Evolutionary conservation across 1,284 basidiomycete genomes (phyloP).

Genomic region (Xerocomus amazonicus): DNA sequence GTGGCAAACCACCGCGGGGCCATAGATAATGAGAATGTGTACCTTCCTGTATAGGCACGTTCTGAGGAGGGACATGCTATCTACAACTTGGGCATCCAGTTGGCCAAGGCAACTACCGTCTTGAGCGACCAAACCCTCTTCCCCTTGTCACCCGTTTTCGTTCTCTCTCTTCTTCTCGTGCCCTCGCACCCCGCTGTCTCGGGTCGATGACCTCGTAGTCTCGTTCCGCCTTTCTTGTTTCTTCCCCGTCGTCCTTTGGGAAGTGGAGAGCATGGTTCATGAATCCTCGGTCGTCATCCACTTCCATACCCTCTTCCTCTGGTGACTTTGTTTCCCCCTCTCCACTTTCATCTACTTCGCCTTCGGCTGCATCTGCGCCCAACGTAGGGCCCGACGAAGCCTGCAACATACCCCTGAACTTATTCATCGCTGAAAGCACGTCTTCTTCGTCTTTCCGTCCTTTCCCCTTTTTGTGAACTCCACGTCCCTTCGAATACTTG

Average conservation of each 20-base stretch:
- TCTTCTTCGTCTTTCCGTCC: conserved; percentile 70
- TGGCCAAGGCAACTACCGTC: conserved; percentile 19
- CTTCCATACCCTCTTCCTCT: conserved; percentile 62
- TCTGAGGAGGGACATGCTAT: too few species aligned
- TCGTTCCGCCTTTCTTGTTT: conserved; percentile 76
- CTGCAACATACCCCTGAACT: conserved; percentile 71
- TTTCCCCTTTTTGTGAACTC: conserved; percentile 51
- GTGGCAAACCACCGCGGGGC: too few species aligned
- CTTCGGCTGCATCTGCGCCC: conserved; percentile 37
- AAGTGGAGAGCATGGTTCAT: conserved; percentile 75
- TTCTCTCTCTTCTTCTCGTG: conserved; percentile 71
- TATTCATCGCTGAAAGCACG: conserved; percentile 65
- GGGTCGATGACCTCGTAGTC: conserved; percentile 91
- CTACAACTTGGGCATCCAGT: too few species aligned
- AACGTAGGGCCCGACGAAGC: conserved; percentile 31
- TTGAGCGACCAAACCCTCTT: conserved; percentile 19
- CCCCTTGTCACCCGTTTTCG: conserved; percentile 45
- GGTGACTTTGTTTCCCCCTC: conserved; percentile 11
- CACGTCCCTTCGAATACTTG: conserved; percentile 69
- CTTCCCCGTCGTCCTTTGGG: conserved; percentile 73
- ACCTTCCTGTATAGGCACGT: too few species aligned
- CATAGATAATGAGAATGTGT: too few species aligned
- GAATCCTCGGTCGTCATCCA: conserved; percentile 81
- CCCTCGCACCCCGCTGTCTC: conserved; percentile 61
- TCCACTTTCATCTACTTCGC: conserved; percentile 23